phyloP scores from a whole-genome alignment of 352 stramenopile genomes.

The Phytophthora citricola region DNA sequence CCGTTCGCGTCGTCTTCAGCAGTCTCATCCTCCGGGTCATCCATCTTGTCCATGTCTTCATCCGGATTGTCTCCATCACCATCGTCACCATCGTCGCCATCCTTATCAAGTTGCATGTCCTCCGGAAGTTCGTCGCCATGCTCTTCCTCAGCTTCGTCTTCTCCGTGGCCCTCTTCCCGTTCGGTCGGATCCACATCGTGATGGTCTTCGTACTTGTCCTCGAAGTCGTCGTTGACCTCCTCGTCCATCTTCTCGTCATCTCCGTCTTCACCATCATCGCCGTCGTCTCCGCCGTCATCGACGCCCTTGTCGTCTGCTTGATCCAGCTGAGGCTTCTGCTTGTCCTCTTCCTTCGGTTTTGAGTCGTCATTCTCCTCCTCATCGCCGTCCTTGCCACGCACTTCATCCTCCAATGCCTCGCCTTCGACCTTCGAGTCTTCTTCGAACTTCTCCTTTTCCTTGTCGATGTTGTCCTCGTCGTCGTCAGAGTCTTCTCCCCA shows the following conservation, averaged over 20 bases:
- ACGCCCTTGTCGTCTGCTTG: conserved; percentile 50
- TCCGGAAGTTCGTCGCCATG: conserved; percentile 82
- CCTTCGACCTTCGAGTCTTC: conserved; percentile 86
- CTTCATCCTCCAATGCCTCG: conserved; percentile 87
- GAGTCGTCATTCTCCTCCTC: conserved; percentile 81
- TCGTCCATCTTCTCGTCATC: conserved; percentile 79
- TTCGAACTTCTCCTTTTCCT: conserved; percentile 96
- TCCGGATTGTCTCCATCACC: conserved; percentile 51
- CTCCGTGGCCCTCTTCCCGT: conserved; percentile 58
- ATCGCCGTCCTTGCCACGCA: conserved; percentile 90
- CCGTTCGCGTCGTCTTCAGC: conserved; percentile 43
- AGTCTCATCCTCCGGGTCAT: conserved; percentile 57
- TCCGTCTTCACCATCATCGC: conserved; percentile 42
- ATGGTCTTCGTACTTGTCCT: conserved; percentile 87
- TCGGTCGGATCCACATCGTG: conserved; percentile 67
- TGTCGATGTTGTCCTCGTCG: conserved; percentile 94
- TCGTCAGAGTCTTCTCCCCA: conserved; percentile 95
- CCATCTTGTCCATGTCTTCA: conserved; percentile 63
- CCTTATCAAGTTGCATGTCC: conserved; percentile 86
- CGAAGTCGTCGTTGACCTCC: conserved; percentile 92
- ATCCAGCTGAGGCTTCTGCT: conserved; percentile 61
- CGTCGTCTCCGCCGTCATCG: conserved; percentile 40
- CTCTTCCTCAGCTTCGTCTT: conserved; percentile 67
- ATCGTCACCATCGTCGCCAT: conserved; percentile 50
- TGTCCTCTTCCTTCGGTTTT: conserved; percentile 55